These are phyloP conservation scores for Protea cynaroides DNA, from an alignment of 164 flowering plant genomes.

Conservation along the genomic window DNA sequence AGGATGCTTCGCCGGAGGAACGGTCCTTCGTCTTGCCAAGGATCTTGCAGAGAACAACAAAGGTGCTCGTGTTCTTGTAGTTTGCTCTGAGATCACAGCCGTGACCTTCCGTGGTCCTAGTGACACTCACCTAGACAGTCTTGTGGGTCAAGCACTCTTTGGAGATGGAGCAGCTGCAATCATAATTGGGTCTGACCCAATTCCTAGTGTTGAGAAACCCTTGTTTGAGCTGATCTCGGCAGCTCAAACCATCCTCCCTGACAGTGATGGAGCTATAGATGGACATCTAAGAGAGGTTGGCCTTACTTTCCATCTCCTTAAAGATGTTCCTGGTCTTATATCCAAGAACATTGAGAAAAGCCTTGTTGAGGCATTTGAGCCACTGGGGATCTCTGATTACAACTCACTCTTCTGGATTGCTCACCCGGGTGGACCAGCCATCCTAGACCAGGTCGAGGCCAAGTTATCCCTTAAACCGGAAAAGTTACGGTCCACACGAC, in stretches of 20 bases:
- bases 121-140: conserved; percentile 35
- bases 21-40: conserved; percentile 43
- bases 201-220: conserved; percentile 25
- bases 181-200: conserved; percentile 39
- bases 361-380: conserved; percentile 35
- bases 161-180: conserved; percentile 50
- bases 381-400: conserved; percentile 42
- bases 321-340: conserved; percentile 40
- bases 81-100: conserved; percentile 40
- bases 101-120: conserved; percentile 38
- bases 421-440: conserved; percentile 45
- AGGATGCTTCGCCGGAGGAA: conserved; percentile 46
- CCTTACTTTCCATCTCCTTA: conserved; percentile 38
- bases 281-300: conserved; percentile 43
- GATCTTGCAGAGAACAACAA: conserved; percentile 54
- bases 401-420: conserved; percentile 42
- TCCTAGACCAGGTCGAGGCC: conserved; percentile 37
- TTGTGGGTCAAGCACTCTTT: conserved; percentile 43
- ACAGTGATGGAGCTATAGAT: conserved; percentile 38
- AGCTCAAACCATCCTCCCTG: conserved; percentile 39
- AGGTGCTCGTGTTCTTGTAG: conserved; percentile 44
- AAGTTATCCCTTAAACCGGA: conserved; percentile 26
- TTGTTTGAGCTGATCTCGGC: conserved; percentile 32
- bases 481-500: conserved; percentile 34
- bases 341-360: conserved; percentile 41